phyloP scores from a whole-genome alignment of 768 basidiomycete genomes.

The Rhodosporidiobolus odoratus region DNA sequence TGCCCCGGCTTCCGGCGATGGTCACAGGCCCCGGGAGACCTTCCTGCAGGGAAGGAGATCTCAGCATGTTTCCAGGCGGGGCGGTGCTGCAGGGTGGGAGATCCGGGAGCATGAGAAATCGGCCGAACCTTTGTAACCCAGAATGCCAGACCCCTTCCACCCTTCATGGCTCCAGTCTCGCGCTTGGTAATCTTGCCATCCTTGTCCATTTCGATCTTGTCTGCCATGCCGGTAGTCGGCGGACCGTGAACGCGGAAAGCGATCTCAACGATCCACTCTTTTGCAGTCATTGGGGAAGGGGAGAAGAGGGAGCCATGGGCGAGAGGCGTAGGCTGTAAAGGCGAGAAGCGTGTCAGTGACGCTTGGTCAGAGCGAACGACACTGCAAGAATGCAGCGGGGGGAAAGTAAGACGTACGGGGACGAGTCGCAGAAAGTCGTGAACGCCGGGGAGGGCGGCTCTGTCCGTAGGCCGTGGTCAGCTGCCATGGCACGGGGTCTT shows the following conservation, averaged over 20 bases:
- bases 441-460: constrained; percentile 36
- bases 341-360: neutral
- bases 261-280: constrained; percentile 42
- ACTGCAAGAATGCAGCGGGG: neutral
- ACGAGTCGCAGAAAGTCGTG: constrained; percentile 41
- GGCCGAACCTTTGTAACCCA: constrained; percentile 40
- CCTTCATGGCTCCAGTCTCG: constrained; percentile 8
- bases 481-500: no score
- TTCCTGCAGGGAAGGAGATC: constrained; percentile 4
- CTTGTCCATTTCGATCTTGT: neutral
- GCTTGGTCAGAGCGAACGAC: neutral
- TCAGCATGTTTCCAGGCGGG: no score
- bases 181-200: constrained; percentile 17
- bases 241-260: constrained; percentile 41
- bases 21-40: constrained; percentile 23
- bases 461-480: no score
- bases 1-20: constrained; percentile 6
- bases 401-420: constrained; percentile 21
- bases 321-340: constrained; percentile 32
- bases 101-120: neutral
- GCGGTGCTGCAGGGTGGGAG: no score
- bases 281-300: constrained; percentile 10
- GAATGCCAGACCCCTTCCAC: constrained; percentile 40
- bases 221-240: constrained; percentile 2
- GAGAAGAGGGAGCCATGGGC: constrained; percentile 41